These are phyloP conservation scores for Aureoboletus auriporus DNA, from an alignment of 768 basidiomycete species.

Conservation along the genomic window DNA sequence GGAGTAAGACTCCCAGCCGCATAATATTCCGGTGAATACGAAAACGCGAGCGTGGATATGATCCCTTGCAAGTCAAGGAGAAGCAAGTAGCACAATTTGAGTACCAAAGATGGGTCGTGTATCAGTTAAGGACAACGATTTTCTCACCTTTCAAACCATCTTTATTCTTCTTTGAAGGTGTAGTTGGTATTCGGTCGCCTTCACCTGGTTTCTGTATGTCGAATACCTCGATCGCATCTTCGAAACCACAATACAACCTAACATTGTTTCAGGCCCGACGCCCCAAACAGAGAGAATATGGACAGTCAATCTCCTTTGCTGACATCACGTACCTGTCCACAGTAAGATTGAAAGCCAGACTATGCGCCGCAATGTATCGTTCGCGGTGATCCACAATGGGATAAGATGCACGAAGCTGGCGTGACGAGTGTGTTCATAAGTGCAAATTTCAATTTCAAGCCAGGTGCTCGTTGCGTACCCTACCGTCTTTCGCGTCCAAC, in stretches of 20 bases:
- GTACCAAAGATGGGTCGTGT: background rate
- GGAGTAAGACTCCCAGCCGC: constrained; percentile 76
- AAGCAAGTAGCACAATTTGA: background rate
- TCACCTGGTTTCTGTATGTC: constrained; percentile 71
- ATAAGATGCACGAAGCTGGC: constrained; percentile 88
- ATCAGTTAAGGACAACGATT: background rate
- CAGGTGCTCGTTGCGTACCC: constrained; percentile 43
- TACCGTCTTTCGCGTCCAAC: constrained; percentile 72
- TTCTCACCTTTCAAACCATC: constrained; percentile 80
- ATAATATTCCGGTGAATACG: constrained; percentile 58
- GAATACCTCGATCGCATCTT: constrained; percentile 83
- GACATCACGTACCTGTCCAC: constrained; percentile 52
- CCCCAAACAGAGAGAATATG: background rate
- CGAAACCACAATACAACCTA: constrained; percentile 81
- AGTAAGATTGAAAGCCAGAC: constrained; percentile 69
- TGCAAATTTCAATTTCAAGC: background rate
- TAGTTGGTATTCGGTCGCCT: constrained; percentile 66
- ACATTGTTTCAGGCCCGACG: background rate
- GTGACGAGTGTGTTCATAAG: background rate
- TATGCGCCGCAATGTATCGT: constrained; percentile 82
- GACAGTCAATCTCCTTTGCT: background rate
- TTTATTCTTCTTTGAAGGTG: constrained; percentile 70
- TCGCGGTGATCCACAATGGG: constrained; percentile 92
- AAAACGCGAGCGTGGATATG: constrained; percentile 80
- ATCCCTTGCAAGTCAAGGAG: constrained; percentile 52